Conservation (phyloP, 192 early-diverging fungal species). For the Phycomyces nitens region DNA sequence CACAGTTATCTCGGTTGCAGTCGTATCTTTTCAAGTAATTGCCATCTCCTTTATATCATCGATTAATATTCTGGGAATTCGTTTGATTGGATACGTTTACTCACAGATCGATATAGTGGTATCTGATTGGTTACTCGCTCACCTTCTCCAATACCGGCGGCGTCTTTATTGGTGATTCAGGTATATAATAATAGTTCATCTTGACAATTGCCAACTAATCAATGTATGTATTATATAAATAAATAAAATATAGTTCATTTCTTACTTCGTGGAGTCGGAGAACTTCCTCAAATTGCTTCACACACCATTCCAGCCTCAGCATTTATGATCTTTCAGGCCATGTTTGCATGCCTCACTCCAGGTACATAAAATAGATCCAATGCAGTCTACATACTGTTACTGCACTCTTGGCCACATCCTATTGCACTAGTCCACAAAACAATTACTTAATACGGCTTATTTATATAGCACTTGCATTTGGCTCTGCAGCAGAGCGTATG, state of each 20-base stretch:
- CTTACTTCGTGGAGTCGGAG: constrained; percentile 56
- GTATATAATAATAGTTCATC: too few species aligned
- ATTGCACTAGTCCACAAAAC: not conserved
- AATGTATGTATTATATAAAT: too few species aligned
- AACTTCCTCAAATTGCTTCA: constrained; percentile 50
- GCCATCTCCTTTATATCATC: not conserved
- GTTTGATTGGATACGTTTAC: constrained; percentile 16
- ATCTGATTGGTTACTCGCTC: constrained; percentile 67
- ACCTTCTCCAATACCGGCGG: constrained; percentile 64
- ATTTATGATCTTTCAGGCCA: constrained; percentile 73
- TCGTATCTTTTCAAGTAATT: constrained; percentile 58
- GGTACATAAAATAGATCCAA: constrained; percentile 9
- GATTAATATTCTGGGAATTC: constrained; percentile 1
- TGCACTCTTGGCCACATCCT: not conserved
- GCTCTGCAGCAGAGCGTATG: constrained; percentile 32
- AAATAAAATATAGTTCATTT: constrained; percentile 37
- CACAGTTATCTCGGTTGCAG: constrained; percentile 66
- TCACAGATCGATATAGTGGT: constrained; percentile 49
- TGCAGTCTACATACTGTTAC: not conserved
- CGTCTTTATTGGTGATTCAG: constrained; percentile 68
- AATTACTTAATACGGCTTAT: not conserved
- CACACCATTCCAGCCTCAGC: constrained; percentile 60
- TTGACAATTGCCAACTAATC: not conserved
- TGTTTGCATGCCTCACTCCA: constrained; percentile 67
- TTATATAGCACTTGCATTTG: constrained; percentile 29